Percentiles rank a stretch among this genome's conserved stretches.
phyloP scores from a whole-genome alignment of 306 rosid genomes.

The Cajanus cajan region DNA sequence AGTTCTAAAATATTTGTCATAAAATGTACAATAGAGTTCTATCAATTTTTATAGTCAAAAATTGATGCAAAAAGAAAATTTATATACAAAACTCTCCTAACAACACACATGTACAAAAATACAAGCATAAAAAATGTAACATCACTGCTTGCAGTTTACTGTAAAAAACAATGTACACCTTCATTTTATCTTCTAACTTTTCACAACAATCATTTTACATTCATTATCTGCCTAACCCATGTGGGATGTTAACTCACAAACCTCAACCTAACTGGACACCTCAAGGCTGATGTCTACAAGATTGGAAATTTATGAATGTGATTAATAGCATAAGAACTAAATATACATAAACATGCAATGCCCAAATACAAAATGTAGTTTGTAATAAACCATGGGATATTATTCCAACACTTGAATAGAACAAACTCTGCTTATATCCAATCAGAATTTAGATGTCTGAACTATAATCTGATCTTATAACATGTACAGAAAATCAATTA shows the following conservation, averaged over 20 bases:
- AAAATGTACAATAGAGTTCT: too few species aligned
- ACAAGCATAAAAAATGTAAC: too few species aligned
- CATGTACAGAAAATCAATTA: background rate
- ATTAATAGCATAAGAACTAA: too few species aligned
- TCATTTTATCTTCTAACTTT: background rate
- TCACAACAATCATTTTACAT: too few species aligned
- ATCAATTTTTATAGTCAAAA: background rate
- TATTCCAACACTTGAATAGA: background rate
- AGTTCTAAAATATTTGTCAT: background rate
- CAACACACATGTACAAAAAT: background rate
- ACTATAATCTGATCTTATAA: background rate
- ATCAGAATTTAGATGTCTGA: background rate
- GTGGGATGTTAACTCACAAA: background rate
- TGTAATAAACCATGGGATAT: background rate
- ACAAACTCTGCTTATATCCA: background rate
- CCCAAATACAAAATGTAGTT: background rate
- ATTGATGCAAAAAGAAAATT: background rate
- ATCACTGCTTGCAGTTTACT: background rate
- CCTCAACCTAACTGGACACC: background rate
- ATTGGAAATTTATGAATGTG: too few species aligned
- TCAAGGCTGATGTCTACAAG: too few species aligned
- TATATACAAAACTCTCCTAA: background rate
- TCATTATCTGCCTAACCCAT: background rate
- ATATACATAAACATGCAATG: too few species aligned
- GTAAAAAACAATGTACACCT: background rate